Conservation (phyloP, 352 stramenopile species). For the Globisporangium mamillatum region DNA sequence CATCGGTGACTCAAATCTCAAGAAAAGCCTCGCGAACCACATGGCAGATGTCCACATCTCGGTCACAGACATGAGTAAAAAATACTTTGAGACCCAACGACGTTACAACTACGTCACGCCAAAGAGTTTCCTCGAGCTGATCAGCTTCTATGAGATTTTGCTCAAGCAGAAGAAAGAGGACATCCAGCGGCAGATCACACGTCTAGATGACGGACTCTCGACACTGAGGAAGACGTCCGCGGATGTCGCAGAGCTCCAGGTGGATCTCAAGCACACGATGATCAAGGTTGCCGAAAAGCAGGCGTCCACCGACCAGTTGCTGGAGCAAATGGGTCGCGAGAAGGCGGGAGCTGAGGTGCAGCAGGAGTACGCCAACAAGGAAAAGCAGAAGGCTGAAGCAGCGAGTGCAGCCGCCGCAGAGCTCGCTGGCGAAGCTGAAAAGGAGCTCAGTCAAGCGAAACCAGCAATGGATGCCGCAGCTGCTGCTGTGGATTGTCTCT, state of each 20-base stretch:
- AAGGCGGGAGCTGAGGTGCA: constrained; percentile 93
- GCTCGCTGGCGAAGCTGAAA: constrained; percentile 93
- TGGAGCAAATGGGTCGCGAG: constrained; percentile 93
- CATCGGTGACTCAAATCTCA: constrained; percentile 73
- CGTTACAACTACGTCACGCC: constrained; percentile 99
- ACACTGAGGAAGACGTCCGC: constrained; percentile 95
- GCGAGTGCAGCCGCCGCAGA: constrained; percentile 91
- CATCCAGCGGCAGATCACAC: constrained; percentile 94
- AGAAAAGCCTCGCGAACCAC: constrained; percentile 92
- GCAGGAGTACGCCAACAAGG: constrained; percentile 93
- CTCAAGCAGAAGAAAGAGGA: constrained; percentile 94
- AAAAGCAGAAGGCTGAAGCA: constrained; percentile 91
- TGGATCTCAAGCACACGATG: constrained; percentile 95
- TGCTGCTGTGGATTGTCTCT: constrained; percentile 95
- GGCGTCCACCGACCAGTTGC: constrained; percentile 90
- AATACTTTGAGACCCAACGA: constrained; percentile 94
- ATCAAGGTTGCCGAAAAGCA: constrained; percentile 96
- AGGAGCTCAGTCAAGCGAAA: constrained; percentile 94
- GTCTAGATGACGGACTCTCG: constrained; percentile 95
- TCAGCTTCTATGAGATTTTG: constrained; percentile 97
- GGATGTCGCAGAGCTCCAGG: constrained; percentile 95
- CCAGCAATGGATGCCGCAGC: constrained; percentile 96
- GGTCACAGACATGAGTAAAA: constrained; percentile 93
- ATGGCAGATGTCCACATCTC: constrained; percentile 98
- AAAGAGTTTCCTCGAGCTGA: constrained; percentile 98